Evolutionary conservation across 331 rosid genomes (phyloP).

Genomic region (Dryas integrifolia): DNA sequence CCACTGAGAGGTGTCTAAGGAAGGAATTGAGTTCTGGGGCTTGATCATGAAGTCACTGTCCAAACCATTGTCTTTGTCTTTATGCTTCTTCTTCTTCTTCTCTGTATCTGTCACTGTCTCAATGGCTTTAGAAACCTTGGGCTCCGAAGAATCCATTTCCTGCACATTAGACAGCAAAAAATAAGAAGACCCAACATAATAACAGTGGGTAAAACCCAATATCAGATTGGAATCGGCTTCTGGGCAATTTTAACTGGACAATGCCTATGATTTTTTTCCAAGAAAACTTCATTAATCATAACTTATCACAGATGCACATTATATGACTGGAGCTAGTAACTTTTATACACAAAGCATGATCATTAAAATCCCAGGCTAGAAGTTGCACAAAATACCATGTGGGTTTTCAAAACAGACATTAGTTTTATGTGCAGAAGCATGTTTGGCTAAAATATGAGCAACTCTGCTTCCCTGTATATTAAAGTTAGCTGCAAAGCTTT

Average conservation of each 20-base stretch:
- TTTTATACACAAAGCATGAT: not conserved
- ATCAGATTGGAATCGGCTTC: not conserved
- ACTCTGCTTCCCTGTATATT: not conserved
- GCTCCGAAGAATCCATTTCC: conserved; percentile 18
- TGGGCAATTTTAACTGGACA: not conserved
- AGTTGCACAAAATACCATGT: not conserved
- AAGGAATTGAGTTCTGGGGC: conserved; percentile 58
- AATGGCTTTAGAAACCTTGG: not conserved
- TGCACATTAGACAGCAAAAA: conserved; percentile 1
- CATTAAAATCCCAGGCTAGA: not conserved
- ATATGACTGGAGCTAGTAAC: not conserved
- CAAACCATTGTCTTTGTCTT: conserved; percentile 20
- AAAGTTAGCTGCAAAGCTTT: not conserved
- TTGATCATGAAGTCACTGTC: conserved; percentile 63
- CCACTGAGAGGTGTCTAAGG: conserved; percentile 79
- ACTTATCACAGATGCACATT: not conserved
- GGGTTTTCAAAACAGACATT: not conserved
- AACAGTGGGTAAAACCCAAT: not conserved
- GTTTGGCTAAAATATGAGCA: not conserved
- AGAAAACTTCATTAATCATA: not conserved
- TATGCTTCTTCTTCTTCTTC: conserved; percentile 54
- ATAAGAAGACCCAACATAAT: not conserved
- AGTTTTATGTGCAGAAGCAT: not conserved
- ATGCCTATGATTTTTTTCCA: not conserved
- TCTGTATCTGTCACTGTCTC: conserved; percentile 23